Evolutionary conservation across 140 eudicot genomes (phyloP).

Genomic region (Anethum foeniculum): DNA sequence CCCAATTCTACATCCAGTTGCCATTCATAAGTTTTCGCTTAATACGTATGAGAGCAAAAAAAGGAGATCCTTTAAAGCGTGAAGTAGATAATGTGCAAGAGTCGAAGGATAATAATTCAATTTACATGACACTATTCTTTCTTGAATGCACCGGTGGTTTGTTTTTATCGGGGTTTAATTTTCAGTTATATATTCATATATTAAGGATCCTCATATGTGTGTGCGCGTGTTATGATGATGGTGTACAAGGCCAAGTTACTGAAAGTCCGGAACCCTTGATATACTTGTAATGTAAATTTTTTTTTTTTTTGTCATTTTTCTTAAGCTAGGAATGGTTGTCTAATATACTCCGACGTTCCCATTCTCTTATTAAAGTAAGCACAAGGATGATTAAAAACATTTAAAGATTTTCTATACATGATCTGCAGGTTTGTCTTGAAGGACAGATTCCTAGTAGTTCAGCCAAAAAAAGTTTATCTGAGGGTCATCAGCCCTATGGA

Average conservation of each 20-base stretch:
- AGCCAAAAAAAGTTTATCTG: constrained; percentile 65
- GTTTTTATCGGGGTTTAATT: too few species aligned
- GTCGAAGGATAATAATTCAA: too few species aligned
- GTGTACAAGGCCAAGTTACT: too few species aligned
- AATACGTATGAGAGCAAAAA: background rate
- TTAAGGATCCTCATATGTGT: too few species aligned
- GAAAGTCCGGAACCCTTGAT: too few species aligned
- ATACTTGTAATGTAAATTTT: too few species aligned
- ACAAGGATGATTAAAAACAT: background rate
- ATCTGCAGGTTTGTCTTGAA: constrained; percentile 71
- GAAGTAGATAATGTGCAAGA: background rate
- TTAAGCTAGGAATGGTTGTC: background rate
- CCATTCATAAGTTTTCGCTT: background rate
- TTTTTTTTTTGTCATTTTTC: too few species aligned
- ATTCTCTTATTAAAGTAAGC: background rate
- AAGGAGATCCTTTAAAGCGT: too few species aligned
- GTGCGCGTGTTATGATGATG: too few species aligned
- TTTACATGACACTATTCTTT: too few species aligned
- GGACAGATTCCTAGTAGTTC: constrained; percentile 74
- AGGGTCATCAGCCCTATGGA: constrained; percentile 75
- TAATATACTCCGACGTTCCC: background rate
- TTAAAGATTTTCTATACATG: background rate
- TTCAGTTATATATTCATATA: too few species aligned
- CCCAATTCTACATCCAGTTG: background rate
- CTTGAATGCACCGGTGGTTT: too few species aligned